Evolutionary conservation across 495 filamentous ascomycete genomes (phyloP).

Genomic region (Bacidia rubella): DNA sequence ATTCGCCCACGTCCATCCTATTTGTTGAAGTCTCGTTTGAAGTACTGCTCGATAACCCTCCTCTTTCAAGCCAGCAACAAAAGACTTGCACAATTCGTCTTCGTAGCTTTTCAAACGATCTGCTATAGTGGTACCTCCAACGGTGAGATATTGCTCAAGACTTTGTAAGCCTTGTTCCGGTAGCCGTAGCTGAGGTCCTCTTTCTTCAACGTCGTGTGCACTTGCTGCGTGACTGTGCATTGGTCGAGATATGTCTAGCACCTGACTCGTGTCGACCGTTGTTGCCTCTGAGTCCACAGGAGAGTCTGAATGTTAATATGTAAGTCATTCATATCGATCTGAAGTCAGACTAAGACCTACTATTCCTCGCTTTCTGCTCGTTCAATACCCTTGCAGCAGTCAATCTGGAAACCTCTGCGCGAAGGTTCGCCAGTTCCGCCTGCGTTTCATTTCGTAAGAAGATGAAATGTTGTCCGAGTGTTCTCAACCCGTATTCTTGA

Average conservation of each 20-base stretch:
- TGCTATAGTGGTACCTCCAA: conserved; percentile 6
- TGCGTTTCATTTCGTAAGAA: neutral
- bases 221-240: neutral
- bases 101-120: conserved; percentile 10
- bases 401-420: neutral
- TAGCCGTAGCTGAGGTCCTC: too few species aligned
- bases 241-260: neutral
- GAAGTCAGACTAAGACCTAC: too few species aligned
- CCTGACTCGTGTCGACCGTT: neutral
- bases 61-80: conserved; percentile 20
- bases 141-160: conserved; percentile 18
- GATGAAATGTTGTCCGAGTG: neutral
- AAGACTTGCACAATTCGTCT: conserved; percentile 17
- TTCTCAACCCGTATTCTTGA: neutral
- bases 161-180: conserved; percentile 4
- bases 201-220: too few species aligned
- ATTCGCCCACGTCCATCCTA: conserved; percentile 19
- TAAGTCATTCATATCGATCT: too few species aligned
- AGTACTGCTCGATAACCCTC: conserved; percentile 3
- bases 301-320: too few species aligned
- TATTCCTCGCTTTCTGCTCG: too few species aligned
- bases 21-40: conserved; percentile 15
- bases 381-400: neutral
- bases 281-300: neutral
- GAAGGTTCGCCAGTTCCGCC: neutral